Evolutionary conservation across 2,329 filamentous ascomycete genomes (phyloP), one percentile per base, ranked within the genome.

Genomic region (Colletotrichum gigasporum): DNA sequence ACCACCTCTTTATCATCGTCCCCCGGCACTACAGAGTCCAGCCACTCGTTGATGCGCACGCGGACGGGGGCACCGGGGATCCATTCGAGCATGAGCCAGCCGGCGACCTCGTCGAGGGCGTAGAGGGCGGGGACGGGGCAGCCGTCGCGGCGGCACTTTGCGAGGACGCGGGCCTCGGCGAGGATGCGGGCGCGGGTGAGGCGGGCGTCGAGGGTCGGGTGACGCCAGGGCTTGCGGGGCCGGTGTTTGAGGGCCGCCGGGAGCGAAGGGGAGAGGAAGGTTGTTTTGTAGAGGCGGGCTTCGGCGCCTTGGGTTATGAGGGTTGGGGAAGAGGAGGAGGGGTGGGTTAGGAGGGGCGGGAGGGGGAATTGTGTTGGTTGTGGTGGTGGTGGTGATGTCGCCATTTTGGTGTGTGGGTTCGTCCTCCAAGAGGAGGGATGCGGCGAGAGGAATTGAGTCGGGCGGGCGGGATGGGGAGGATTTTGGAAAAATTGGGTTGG

Each of bases 231-330:
- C 80, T 99, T 99, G 24, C 89, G 85, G 0, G 95, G 94, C 1
- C 96, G 92, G 83, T 96, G 90, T 81, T 99, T 99, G 67, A 98
- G 87, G 1, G 95, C 93, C 74, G 90, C 91, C 12, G 91, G 87
- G 9, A 87, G 82, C 60, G 83, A 76, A 37, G 91, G 86, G 1
- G 85, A 76, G 57, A 97, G 89, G 80, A 93, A 96, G 58, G 87
- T 90, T 16, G 93, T 95, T 77, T 89, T 90, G 87, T 96, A 98
- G 74, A 99, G 88, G 69, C 95, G 93, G 65, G 93, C 94, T 87
- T 99, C 96, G 75, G 96, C 96, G 79, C 96, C 96, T 84, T 98
- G 96, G 61, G 93, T 90, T 71, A 98, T 87, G 73, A 97, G 91
- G 50, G 75, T 78, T 67, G 93, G 88, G 50, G 86, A 78, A 70